Base-by-base conservation (phyloP, 495 filamentous ascomycete genomes). In the Talaromyces trachyspermus region DNA sequence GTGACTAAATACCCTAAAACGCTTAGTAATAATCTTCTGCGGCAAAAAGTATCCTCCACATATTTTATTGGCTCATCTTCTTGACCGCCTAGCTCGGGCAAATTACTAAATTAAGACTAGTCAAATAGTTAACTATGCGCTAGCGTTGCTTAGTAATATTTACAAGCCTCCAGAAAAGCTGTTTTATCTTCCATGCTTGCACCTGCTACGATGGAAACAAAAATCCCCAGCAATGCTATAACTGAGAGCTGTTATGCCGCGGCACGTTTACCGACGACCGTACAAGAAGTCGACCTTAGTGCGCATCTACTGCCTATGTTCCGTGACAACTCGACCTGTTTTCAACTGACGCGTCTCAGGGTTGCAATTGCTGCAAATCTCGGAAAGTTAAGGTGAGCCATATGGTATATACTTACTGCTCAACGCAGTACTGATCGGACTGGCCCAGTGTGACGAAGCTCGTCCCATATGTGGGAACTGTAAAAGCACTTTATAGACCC, bases 321-420 rank as follows among this genome's bases (percentile, higher is more conserved):
- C n/a, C n/a, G n/a, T n/a, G n/a, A n/a, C n/a, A n/a, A n/a, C n/a
- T n/a, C n/a, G n/a, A n/a, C n/a, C n/a, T n/a, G n/a, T n/a, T n/a
- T n/a, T n/a, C n/a, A 26, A 42, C 19, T 23, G 7, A 17, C 12
- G 17, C 32, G 14, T 19, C 5, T n/a, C 29, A 46, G 44, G 44
- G 44, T 17, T 46, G 44, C 22, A n/a, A 23, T 35, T 7, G 29
- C 29, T 46, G 44, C 20, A 46, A 46, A 36, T 46, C 44, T 9
- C 44, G 44, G 19, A 46, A 46, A 26, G 26, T 46, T 3, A 46
- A 46, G 44, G 44, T 46, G 37, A 11, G 29, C 1, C n/a, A 7
- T 36, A 5, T 6, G 17, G 12, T 20, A 1, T 32, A 32, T 46
- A 35, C 39, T 25, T 36, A 12, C 19, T 9, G n/a, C 17, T 4